These are phyloP conservation scores for Fusarium succisae DNA, from an alignment of 2,329 filamentous ascomycete species.

Conservation along the genomic window DNA sequence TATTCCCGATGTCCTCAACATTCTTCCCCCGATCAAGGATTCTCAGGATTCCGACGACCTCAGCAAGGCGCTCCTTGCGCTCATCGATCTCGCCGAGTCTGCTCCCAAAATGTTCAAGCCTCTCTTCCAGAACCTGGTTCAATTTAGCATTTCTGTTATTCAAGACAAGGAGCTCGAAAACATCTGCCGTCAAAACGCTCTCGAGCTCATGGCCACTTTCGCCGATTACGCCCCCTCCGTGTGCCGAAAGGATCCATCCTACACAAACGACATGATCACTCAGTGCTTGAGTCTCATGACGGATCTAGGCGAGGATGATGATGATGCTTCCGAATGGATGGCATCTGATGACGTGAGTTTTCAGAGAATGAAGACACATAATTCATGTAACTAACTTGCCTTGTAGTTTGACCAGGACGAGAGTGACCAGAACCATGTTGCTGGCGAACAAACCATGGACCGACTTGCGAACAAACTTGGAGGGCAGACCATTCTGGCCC, in stretches of 20 bases:
- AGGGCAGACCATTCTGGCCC: constrained; percentile 88
- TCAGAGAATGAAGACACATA: neutral
- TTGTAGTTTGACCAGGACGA: constrained; percentile 87
- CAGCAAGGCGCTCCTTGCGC: constrained; percentile 85
- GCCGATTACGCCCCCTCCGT: constrained; percentile 93
- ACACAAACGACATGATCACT: constrained; percentile 96
- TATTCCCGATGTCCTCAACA: constrained; percentile 91
- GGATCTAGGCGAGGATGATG: constrained; percentile 92
- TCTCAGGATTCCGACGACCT: constrained; percentile 89
- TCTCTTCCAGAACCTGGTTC: constrained; percentile 91
- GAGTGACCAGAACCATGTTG: constrained; percentile 96
- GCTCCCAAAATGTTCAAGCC: constrained; percentile 97
- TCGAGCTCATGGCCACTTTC: constrained; percentile 98
- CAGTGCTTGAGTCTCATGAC: constrained; percentile 99
- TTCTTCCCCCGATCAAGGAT: constrained; percentile 93
- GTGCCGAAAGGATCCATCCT: constrained; percentile 93
- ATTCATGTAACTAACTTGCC: neutral
- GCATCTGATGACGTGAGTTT: constrained; percentile 82
- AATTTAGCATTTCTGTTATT: constrained; percentile 92
- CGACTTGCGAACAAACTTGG: constrained; percentile 96
- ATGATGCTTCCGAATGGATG: constrained; percentile 95
- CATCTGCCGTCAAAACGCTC: constrained; percentile 88
- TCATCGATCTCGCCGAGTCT: constrained; percentile 95
- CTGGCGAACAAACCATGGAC: constrained; percentile 98
- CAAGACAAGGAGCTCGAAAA: constrained; percentile 95